A percentile compares a stretch with the other conserved stretches of the same genome.
Evolutionary conservation across 163 green algal species (phyloP).

Genomic region (Picocystis sp.): DNA sequence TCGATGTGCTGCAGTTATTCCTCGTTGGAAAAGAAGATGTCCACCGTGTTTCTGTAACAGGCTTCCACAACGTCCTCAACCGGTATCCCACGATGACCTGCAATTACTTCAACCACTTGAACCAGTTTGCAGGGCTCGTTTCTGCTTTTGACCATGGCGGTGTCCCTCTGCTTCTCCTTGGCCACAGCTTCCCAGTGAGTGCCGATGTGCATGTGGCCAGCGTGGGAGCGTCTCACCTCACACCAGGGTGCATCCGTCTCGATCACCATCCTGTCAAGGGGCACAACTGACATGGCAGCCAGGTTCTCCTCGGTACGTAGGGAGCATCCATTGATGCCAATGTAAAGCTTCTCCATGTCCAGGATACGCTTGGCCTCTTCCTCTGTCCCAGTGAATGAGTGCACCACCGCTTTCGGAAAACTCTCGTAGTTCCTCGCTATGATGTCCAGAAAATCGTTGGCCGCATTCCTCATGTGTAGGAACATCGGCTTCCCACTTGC

Average conservation of each 20-base stretch:
- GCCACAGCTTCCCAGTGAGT: constrained; percentile 30
- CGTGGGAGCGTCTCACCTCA: constrained; percentile 48
- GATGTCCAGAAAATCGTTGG: constrained; percentile 52
- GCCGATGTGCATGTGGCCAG: constrained; percentile 11
- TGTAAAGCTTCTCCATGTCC: constrained; percentile 28
- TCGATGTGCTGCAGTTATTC: too few relatives aligned
- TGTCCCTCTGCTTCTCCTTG: constrained; percentile 48
- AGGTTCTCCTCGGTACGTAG: constrained; percentile 70
- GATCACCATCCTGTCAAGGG: constrained; percentile 51
- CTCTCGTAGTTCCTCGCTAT: constrained; percentile 17
- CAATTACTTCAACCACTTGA: constrained; percentile 46
- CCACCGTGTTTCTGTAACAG: too few relatives aligned
- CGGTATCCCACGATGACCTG: constrained; percentile 21
- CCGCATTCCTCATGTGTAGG: constrained; percentile 57
- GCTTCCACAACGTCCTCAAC: too few relatives aligned
- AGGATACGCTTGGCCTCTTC: constrained; percentile 45
- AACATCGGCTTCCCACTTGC: constrained; percentile 62
- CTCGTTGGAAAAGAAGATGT: too few relatives aligned
- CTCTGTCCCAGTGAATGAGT: constrained; percentile 65
- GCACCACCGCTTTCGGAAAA: constrained; percentile 39
- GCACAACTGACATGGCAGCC: constrained; percentile 36
- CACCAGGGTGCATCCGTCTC: constrained; percentile 73
- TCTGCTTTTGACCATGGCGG: constrained; percentile 53
- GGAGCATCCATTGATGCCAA: constrained; percentile 77
- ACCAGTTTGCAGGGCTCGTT: constrained; percentile 69